Conservation (phyloP, 139 green algal species). For the Chlamydomonas schloesseri region DNA sequence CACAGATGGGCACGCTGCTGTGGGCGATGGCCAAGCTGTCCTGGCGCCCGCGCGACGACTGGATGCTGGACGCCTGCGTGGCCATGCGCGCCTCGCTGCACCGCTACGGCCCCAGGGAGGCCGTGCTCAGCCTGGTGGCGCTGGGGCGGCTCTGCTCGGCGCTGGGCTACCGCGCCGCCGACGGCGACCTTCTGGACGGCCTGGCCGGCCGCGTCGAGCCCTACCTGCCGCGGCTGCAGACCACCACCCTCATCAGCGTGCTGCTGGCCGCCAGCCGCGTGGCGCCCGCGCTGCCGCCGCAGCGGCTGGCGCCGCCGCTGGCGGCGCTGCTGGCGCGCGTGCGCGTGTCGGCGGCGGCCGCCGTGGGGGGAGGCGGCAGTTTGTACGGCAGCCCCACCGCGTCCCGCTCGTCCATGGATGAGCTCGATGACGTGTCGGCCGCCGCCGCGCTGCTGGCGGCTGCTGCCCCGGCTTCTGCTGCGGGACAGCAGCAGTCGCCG, state of each 20-base stretch:
- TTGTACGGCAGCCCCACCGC: not conserved
- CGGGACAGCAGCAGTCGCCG: not conserved
- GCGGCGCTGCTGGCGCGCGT: constrained; percentile 7
- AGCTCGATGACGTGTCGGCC: not conserved
- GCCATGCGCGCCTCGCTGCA: not conserved
- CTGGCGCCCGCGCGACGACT: constrained; percentile 10
- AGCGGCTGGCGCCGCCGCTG: not conserved
- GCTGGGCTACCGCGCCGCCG: not conserved
- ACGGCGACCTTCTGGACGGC: constrained; percentile 3
- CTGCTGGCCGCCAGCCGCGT: not conserved
- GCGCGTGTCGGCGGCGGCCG: not conserved
- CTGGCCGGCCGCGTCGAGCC: not conserved
- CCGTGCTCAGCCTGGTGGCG: not conserved
- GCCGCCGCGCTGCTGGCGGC: not conserved
- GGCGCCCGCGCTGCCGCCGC: not conserved
- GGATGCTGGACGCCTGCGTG: constrained; percentile 8
- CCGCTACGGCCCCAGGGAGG: not conserved
- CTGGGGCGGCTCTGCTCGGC: not conserved
- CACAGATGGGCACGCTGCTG: not conserved
- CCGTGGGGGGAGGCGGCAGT: not conserved
- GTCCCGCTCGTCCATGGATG: too few species aligned
- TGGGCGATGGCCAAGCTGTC: not conserved
- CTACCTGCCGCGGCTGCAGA: not conserved
- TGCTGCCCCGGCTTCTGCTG: too few species aligned
- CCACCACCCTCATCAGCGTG: constrained; percentile 5